Evolutionary conservation across 208 protist species (phyloP), one percentile per base, ranked within the genome.

Genomic region (Acanthamoeba lenticulata): DNA sequence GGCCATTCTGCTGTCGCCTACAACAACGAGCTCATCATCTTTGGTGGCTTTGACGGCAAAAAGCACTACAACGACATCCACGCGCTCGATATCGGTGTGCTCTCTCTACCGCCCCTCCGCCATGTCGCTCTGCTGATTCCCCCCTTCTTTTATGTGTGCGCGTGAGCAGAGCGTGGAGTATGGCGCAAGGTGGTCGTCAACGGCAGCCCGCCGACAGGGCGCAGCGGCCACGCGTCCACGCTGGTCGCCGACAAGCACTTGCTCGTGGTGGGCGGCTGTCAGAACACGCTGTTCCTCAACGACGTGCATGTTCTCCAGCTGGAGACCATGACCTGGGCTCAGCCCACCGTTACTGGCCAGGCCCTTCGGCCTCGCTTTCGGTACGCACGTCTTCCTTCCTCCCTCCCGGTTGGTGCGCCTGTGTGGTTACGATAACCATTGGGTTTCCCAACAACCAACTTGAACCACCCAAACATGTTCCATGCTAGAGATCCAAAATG

Each of bases 61-160:
- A 91, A 91, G 55, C 55, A 91, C 40, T 69, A 72, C 85, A 91
- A 91, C 85, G 85, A 91, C 38, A 38, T 91, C 62, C 38, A 91
- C 57, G n/a, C 29, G 17, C 38, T 91, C 32, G 36, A 91, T 42
- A 38, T 69, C 11, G 55, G 85, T 91, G 67, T n/a, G n/a, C n/a
- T n/a, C 17, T 34, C 67, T 9, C 3, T 79, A 11, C 40, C 34
- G 5, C 19, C 65, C n/a, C 34, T 38, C 34, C 65, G 5, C 34
- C n/a, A n/a, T n/a, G 5, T 40, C 34, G 5, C n/a, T n/a, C n/a
- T n/a, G n/a, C n/a, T n/a, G n/a, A n/a, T n/a, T n/a, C n/a, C n/a
- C n/a, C n/a, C 7, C 67, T 27, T 42, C 83, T 24, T 19, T 38
- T 29, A n/a, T n/a, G n/a, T n/a, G n/a, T n/a, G n/a, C n/a, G n/a